These are phyloP conservation scores for Sphagnum fallax DNA, from an alignment of 228 moss, liverwort and hornwort genomes.

Conservation along the genomic window DNA sequence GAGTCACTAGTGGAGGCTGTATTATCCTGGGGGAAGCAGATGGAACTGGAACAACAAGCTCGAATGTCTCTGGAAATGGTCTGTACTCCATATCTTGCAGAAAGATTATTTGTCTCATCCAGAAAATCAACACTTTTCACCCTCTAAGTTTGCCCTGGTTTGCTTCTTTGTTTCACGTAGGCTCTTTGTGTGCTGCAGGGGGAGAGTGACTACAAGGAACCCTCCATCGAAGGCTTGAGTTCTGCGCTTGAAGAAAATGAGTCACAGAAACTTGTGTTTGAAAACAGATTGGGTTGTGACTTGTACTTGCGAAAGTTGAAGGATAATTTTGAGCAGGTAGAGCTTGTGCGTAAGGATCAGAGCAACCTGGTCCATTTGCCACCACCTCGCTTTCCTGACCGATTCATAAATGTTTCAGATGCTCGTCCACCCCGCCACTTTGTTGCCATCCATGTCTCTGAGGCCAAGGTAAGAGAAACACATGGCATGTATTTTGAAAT, in stretches of 20 bases:
- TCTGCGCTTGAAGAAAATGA: conserved; percentile 74
- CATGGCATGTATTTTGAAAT: not conserved
- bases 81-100: conserved; percentile 1
- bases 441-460: conserved; percentile 76
- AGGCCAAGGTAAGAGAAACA: conserved; percentile 48
- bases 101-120: not conserved
- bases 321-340: conserved; percentile 75
- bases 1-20: conserved; percentile 64
- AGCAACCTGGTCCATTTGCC: conserved; percentile 60
- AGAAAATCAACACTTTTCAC: not conserved
- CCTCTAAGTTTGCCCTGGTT: too few relatives aligned
- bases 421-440: conserved; percentile 58
- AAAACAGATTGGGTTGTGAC: conserved; percentile 65
- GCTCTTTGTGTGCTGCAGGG: conserved; percentile 29
- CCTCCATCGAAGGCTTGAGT: conserved; percentile 30
- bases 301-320: conserved; percentile 71
- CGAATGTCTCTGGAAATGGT: conserved; percentile 79
- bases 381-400: conserved; percentile 80
- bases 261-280: conserved; percentile 57
- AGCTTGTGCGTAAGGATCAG: conserved; percentile 37
- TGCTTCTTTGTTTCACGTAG: too few relatives aligned
- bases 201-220: conserved; percentile 57
- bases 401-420: conserved; percentile 66
- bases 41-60: conserved; percentile 67
- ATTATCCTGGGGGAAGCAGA: conserved; percentile 79